Evolutionary conservation across 805 yeast species (phyloP).

Genomic region (Brettanomyces custersianus): DNA sequence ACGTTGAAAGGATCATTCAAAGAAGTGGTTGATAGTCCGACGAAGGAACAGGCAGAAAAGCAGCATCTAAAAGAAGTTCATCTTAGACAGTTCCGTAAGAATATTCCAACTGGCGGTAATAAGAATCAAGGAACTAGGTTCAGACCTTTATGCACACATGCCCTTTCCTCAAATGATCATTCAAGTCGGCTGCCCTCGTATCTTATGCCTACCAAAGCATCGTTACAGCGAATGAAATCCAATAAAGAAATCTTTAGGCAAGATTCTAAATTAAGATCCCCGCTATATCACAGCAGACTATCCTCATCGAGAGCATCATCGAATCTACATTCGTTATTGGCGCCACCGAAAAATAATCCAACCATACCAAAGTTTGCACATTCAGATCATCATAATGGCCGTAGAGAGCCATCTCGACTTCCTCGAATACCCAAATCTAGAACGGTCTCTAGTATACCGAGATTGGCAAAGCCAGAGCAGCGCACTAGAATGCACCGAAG

Average conservation of each 20-base stretch:
- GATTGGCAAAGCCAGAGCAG: not conserved
- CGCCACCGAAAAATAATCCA: not conserved
- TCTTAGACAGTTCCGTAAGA: slow-evolving; percentile 7
- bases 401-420: not conserved
- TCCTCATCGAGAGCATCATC: slow-evolving; percentile 12
- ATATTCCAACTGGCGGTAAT: too few relatives aligned
- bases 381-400: not conserved
- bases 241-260: slow-evolving; percentile 1
- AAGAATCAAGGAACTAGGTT: too few relatives aligned
- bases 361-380: not conserved
- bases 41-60: slow-evolving; percentile 18
- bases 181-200: slow-evolving; percentile 14
- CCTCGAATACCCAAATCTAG: slow-evolving; percentile 1
- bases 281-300: not conserved
- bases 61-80: slow-evolving; percentile 16
- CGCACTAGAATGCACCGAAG: slow-evolving; percentile 1
- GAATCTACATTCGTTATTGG: slow-evolving; percentile 8
- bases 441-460: slow-evolving; percentile 2
- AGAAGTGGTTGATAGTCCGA: slow-evolving; percentile 23
- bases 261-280: not conserved
- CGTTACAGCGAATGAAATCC: slow-evolving; percentile 9
- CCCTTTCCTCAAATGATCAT: slow-evolving; percentile 4
- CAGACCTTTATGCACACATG: too few relatives aligned
- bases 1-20: slow-evolving; percentile 16
- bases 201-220: slow-evolving; percentile 16